These are phyloP conservation scores for Aphanomyces euteiches DNA, from an alignment of 352 stramenopile genomes.

Conservation along the genomic window DNA sequence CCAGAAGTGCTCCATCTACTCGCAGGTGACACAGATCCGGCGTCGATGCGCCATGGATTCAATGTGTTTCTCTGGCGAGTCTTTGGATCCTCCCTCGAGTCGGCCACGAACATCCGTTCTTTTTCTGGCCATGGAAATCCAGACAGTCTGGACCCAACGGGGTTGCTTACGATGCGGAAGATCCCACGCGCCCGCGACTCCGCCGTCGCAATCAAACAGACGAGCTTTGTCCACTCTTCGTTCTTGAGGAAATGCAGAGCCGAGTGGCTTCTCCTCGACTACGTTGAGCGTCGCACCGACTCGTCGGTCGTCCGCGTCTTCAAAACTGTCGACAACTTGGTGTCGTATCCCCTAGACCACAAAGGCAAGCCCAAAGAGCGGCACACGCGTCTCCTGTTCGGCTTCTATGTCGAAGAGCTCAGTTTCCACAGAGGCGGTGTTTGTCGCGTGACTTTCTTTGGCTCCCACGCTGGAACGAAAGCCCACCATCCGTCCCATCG, in stretches of 20 bases:
- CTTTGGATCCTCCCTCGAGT: conserved; percentile 9
- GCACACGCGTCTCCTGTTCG: conserved; percentile 26
- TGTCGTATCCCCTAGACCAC: neutral
- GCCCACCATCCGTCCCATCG: conserved; percentile 4
- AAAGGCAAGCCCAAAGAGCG: neutral
- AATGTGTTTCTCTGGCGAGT: conserved; percentile 27
- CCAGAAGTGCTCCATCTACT: conserved; percentile 23
- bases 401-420: conserved; percentile 29
- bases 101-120: conserved; percentile 10
- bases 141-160: neutral
- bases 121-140: neutral
- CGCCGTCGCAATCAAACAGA: conserved; percentile 18
- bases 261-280: conserved; percentile 29
- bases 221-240: conserved; percentile 12
- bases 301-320: conserved; percentile 25
- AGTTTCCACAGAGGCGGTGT: conserved; percentile 7
- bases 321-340: conserved; percentile 26
- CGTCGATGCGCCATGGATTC: conserved; percentile 17
- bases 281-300: conserved; percentile 9
- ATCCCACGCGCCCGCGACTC: conserved; percentile 13
- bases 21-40: conserved; percentile 21
- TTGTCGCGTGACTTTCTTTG: conserved; percentile 22
- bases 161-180: neutral
- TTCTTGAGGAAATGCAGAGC: conserved; percentile 15
- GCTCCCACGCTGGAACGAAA: conserved; percentile 4